Conservation (phyloP, 148 eudicot species). For the Nepenthes mirabilis region DNA sequence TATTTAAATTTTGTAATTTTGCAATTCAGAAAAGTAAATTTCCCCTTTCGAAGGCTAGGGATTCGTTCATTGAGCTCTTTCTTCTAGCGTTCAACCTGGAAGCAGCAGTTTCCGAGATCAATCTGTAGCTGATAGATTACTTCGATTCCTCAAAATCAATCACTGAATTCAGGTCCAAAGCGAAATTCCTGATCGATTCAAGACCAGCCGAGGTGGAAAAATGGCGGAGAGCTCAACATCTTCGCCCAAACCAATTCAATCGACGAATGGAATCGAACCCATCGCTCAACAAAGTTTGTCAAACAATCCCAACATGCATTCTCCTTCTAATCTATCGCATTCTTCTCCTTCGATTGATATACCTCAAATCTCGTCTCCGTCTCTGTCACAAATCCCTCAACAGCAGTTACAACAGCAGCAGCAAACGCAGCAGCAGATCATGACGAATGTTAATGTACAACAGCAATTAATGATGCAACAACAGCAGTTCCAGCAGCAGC, state of each 20-base stretch:
- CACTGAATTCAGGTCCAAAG: too few relatives aligned
- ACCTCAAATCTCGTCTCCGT: slow-evolving; percentile 34
- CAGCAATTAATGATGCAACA: slow-evolving; percentile 19
- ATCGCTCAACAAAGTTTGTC: slow-evolving; percentile 15
- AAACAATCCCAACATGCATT: slow-evolving; percentile 14
- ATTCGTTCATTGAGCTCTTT: too few relatives aligned
- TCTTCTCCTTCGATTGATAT: slow-evolving; percentile 39
- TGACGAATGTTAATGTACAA: slow-evolving; percentile 8
- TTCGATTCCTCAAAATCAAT: too few relatives aligned
- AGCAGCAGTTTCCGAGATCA: too few relatives aligned
- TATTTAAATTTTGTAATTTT: too few relatives aligned
- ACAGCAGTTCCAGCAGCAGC: slow-evolving; percentile 17
- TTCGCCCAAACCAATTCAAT: slow-evolving; percentile 36
- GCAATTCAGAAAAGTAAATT: too few relatives aligned
- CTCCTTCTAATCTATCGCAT: slow-evolving; percentile 36
- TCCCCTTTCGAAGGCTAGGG: too few relatives aligned
- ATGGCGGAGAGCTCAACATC: slow-evolving; percentile 40
- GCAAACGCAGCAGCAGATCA: slow-evolving; percentile 8
- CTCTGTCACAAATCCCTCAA: slow-evolving; percentile 31
- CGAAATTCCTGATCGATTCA: too few relatives aligned
- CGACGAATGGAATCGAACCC: slow-evolving; percentile 25
- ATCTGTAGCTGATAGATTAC: too few relatives aligned
- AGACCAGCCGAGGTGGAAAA: neutral
- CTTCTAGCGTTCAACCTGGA: too few relatives aligned
- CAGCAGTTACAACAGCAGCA: slow-evolving; percentile 24